Conservation (phyloP, 2,329 filamentous ascomycete species). For the Alternaria triticimaculans region DNA sequence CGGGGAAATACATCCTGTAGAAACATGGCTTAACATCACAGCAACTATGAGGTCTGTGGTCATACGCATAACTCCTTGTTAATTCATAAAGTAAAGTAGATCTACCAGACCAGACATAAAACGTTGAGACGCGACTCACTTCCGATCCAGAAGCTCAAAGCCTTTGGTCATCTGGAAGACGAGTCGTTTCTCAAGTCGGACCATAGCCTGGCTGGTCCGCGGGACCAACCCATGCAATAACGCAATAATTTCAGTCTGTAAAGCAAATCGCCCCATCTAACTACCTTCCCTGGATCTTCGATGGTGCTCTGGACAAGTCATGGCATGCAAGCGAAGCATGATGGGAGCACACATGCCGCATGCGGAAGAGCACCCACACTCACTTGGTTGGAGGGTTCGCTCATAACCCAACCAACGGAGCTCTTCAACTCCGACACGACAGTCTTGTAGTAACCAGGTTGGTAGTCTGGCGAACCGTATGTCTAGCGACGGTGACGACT, state of each 20-base stretch:
- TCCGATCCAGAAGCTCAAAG: background rate
- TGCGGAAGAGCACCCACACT: background rate
- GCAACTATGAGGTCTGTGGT: background rate
- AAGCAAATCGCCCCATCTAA: background rate
- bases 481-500: conserved; percentile 1
- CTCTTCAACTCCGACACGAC: background rate
- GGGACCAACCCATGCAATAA: background rate
- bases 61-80: background rate
- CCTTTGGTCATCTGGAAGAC: background rate
- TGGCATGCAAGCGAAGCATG: background rate
- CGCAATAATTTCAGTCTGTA: background rate
- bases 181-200: background rate
- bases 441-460: background rate
- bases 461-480: conserved; percentile 1
- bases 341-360: background rate
- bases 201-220: background rate
- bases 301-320: background rate
- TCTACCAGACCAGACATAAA: background rate
- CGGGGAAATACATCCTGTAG: background rate
- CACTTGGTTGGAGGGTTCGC: background rate
- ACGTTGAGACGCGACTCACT: background rate
- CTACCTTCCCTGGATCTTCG: background rate
- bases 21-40: background rate
- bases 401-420: background rate
- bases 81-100: background rate